phyloP scores from a whole-genome alignment of 2,329 filamentous ascomycete genomes.

The Trichoderma guizhouense region DNA sequence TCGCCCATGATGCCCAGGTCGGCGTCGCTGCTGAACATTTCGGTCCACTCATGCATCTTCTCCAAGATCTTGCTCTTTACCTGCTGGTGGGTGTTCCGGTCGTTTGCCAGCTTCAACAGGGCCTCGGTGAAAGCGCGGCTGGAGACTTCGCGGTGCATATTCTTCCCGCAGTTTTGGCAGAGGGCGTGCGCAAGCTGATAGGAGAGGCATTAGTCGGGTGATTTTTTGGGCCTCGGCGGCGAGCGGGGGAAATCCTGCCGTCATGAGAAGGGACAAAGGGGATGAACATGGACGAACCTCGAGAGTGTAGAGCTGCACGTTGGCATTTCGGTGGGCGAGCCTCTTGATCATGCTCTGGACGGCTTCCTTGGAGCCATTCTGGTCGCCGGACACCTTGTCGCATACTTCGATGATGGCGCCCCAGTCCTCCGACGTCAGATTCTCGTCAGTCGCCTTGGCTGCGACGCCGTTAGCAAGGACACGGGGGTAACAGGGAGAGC shows the following conservation, averaged over 20 bases:
- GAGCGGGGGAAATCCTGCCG: slow-evolving; percentile 13
- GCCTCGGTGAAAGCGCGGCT: slow-evolving; percentile 94
- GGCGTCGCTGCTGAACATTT: slow-evolving; percentile 86
- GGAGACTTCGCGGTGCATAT: slow-evolving; percentile 84
- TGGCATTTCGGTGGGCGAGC: slow-evolving; percentile 88
- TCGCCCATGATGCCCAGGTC: slow-evolving; percentile 98
- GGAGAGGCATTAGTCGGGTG: not conserved
- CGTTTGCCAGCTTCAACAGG: slow-evolving; percentile 82
- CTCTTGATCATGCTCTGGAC: slow-evolving; percentile 89
- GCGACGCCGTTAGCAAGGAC: slow-evolving; percentile 19
- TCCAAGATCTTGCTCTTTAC: slow-evolving; percentile 97
- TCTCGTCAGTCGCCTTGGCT: slow-evolving; percentile 91
- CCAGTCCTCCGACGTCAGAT: slow-evolving; percentile 80
- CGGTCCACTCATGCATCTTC: slow-evolving; percentile 92
- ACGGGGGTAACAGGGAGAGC: not conserved
- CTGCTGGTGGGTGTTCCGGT: slow-evolving; percentile 92
- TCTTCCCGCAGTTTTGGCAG: slow-evolving; percentile 84
- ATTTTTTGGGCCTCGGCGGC: not conserved
- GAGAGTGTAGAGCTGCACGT: slow-evolving; percentile 92
- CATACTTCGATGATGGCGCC: slow-evolving; percentile 62
- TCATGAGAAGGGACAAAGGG: not conserved
- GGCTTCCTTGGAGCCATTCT: slow-evolving; percentile 71
- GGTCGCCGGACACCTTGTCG: slow-evolving; percentile 54
- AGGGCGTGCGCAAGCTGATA: slow-evolving; percentile 78
- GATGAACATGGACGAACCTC: slow-evolving; percentile 53